Percentiles rank a stretch among this genome's conserved stretches.
phyloP scores from a whole-genome alignment of 78 protist species.

The Guillardia theta region DNA sequence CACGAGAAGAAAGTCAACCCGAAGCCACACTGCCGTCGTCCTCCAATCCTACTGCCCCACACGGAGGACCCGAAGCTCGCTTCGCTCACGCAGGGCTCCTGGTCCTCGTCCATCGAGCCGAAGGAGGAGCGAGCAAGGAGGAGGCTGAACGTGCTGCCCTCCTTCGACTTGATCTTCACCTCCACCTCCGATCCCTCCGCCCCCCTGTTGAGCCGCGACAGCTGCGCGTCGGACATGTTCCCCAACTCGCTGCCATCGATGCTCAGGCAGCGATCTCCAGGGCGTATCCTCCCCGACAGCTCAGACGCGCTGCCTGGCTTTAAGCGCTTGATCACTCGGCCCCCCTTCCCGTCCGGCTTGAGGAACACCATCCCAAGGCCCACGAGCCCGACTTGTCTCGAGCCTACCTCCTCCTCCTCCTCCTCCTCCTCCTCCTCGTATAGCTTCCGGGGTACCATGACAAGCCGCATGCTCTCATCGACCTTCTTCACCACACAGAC shows the following conservation, averaged over 20 bases:
- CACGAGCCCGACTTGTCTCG: neutral
- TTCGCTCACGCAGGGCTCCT: neutral
- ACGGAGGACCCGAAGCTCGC: neutral
- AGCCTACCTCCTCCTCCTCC: neutral
- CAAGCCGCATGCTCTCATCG: neutral
- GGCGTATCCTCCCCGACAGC: neutral
- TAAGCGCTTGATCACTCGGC: neutral
- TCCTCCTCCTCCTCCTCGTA: neutral
- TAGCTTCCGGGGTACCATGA: neutral
- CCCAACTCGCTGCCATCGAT: too few species aligned
- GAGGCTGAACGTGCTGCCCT: too few species aligned
- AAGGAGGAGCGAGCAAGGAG: too few species aligned
- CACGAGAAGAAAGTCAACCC: neutral
- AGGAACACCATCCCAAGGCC: neutral
- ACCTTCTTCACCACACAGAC: neutral
- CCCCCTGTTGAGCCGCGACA: too few species aligned
- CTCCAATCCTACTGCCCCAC: neutral
- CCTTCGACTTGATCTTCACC: too few species aligned
- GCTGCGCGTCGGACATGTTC: too few species aligned
- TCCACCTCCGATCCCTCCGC: too few species aligned
- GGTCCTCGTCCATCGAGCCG: neutral
- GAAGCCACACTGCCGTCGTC: neutral
- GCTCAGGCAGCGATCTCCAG: conserved; percentile 26
- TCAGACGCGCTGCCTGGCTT: neutral
- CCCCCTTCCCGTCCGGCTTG: neutral